These are phyloP conservation scores for Hypoxylon perforatum DNA, from an alignment of 495 filamentous ascomycete genomes.

Conservation along the genomic window DNA sequence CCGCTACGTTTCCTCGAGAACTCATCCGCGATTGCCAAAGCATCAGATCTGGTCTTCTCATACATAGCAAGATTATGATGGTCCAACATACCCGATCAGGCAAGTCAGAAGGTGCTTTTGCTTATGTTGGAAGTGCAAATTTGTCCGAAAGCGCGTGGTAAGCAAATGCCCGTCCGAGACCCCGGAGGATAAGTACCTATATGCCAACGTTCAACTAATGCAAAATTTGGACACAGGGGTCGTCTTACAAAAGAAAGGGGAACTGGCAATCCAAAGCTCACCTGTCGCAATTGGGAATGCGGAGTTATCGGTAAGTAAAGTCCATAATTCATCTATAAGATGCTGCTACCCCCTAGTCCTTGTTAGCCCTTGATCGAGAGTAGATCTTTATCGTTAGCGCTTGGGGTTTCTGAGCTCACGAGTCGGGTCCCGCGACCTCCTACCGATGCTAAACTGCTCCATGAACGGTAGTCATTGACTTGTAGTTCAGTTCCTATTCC, in stretches of 20 bases:
- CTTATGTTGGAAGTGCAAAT: slow-evolving; percentile 93
- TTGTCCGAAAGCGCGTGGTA: slow-evolving; percentile 92
- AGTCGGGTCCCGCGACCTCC: neutral
- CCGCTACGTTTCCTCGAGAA: slow-evolving; percentile 72
- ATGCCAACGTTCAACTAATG: slow-evolving; percentile 7
- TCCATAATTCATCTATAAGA: slow-evolving; percentile 18
- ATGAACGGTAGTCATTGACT: slow-evolving; percentile 14
- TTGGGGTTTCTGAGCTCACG: neutral
- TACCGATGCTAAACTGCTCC: neutral
- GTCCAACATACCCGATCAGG: slow-evolving; percentile 57
- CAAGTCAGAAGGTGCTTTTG: slow-evolving; percentile 64
- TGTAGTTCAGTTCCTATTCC: slow-evolving; percentile 18
- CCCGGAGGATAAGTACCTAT: too few species aligned
- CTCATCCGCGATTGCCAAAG: slow-evolving; percentile 81
- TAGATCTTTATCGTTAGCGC: neutral
- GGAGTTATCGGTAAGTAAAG: slow-evolving; percentile 70
- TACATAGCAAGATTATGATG: slow-evolving; percentile 90
- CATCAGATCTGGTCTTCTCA: slow-evolving; percentile 72
- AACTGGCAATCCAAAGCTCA: slow-evolving; percentile 75
- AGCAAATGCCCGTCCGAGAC: slow-evolving; percentile 33
- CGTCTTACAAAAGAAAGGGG: slow-evolving; percentile 73
- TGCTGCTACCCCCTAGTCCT: slow-evolving; percentile 16
- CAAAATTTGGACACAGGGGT: slow-evolving; percentile 62
- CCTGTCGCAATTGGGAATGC: slow-evolving; percentile 95
- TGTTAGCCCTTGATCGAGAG: neutral